A percentile compares a stretch with the other conserved stretches of the same genome.
Conservation (phyloP, 202 grass and related monocot species). For the Digitaria exilis region DNA sequence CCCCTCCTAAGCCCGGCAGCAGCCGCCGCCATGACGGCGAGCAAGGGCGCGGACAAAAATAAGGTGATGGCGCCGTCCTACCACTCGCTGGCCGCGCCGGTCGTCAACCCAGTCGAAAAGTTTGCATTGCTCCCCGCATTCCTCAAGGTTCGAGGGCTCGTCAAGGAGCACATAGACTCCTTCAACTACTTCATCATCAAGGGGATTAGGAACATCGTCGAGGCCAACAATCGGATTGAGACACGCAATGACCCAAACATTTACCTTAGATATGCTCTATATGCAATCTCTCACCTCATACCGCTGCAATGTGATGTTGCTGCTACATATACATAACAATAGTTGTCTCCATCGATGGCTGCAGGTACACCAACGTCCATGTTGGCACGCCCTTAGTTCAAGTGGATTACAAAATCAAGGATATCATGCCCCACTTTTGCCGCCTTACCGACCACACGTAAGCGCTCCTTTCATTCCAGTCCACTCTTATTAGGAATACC, state of each 20-base stretch:
- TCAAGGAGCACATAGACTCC: constrained; percentile 91
- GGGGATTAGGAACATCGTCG: no score
- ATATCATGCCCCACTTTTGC: constrained; percentile 78
- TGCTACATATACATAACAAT: no score
- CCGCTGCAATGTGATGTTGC: no score
- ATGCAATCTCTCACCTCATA: no score
- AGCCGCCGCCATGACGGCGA: not conserved
- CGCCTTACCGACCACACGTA: constrained; percentile 89
- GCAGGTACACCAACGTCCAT: no score
- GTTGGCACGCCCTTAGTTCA: constrained; percentile 50
- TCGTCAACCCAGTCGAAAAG: constrained; percentile 69
- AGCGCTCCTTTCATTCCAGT: constrained; percentile 16
- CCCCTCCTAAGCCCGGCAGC: no score
- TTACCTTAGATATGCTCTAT: no score
- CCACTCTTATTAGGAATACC: not conserved
- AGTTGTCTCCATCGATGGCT: no score
- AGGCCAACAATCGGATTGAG: no score
- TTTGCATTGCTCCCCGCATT: constrained; percentile 74
- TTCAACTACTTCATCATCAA: no score
- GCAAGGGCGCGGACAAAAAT: not conserved
- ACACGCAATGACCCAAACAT: no score
- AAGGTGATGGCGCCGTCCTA: constrained; percentile 9
- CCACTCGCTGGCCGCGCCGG: constrained; percentile 49
- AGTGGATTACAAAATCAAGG: constrained; percentile 47
- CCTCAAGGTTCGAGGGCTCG: constrained; percentile 76